Conservation (phyloP, 352 stramenopile species). For the Globisporangium ultimum region DNA sequence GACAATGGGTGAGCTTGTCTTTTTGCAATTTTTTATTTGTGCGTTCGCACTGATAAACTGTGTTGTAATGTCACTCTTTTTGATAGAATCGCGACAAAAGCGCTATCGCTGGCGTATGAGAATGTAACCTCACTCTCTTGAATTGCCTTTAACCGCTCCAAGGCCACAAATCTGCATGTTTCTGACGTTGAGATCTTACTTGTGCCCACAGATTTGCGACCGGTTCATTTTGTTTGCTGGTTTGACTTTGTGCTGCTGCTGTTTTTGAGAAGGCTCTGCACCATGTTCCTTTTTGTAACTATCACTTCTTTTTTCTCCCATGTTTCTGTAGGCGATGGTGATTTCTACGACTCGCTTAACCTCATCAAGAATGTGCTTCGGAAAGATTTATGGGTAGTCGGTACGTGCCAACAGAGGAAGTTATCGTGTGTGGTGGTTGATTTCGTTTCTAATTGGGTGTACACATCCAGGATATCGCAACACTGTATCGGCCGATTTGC, state of each 20-base stretch:
- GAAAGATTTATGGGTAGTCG: slow-evolving; percentile 85
- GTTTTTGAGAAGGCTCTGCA: background rate
- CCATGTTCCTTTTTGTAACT: background rate
- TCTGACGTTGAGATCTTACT: slow-evolving; percentile 6
- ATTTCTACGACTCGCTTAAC: slow-evolving; percentile 86
- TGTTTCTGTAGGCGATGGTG: slow-evolving; percentile 76
- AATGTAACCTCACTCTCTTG: slow-evolving; percentile 37
- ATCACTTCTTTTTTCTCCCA: no score
- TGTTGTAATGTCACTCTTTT: background rate
- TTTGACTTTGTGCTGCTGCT: slow-evolving; percentile 17
- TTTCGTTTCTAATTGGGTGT: background rate
- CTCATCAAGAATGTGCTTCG: slow-evolving; percentile 75
- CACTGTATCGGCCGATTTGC: slow-evolving; percentile 71
- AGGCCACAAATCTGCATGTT: background rate
- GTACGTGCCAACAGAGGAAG: slow-evolving; percentile 26
- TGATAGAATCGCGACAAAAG: slow-evolving; percentile 79
- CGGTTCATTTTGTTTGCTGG: slow-evolving; percentile 81
- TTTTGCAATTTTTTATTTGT: background rate
- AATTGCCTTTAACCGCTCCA: slow-evolving; percentile 4
- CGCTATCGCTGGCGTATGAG: slow-evolving; percentile 82
- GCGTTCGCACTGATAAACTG: slow-evolving; percentile 1
- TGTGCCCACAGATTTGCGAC: slow-evolving; percentile 55
- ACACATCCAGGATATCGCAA: slow-evolving; percentile 51
- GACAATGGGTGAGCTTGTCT: slow-evolving; percentile 70
- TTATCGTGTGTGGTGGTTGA: background rate